Evolutionary conservation across 257 asterid species (phyloP).

Genomic region (Solanum appendiculatum): DNA sequence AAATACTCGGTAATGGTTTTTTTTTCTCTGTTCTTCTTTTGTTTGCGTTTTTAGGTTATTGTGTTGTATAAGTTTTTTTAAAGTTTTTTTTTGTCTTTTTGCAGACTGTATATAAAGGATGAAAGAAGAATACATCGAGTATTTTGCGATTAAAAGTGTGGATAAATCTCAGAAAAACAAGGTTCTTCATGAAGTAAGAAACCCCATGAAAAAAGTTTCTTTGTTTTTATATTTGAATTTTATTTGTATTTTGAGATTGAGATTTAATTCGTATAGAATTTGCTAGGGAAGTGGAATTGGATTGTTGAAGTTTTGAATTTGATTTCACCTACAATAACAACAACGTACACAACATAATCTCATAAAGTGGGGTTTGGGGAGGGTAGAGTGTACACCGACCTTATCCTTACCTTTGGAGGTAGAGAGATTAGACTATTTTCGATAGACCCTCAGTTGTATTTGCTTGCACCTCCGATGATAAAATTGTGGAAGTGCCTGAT

Average conservation of each 20-base stretch:
- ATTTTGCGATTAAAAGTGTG: conserved; percentile 88
- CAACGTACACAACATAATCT: too few relatives aligned
- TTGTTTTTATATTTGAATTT: neutral
- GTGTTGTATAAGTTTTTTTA: neutral
- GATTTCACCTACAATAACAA: neutral
- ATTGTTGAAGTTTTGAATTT: neutral
- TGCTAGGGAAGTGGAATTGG: neutral
- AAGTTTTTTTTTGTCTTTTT: neutral
- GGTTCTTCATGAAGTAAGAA: conserved; percentile 92
- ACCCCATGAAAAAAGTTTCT: neutral
- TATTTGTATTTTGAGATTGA: neutral
- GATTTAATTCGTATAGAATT: neutral
- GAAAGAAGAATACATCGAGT: conserved; percentile 94
- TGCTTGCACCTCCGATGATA: neutral
- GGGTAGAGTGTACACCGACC: too few relatives aligned
- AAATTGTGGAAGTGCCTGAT: neutral
- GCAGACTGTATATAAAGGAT: conserved; percentile 90
- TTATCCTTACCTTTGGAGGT: neutral
- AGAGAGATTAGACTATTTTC: too few relatives aligned
- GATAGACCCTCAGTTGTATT: neutral
- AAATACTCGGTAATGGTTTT: conserved; percentile 58
- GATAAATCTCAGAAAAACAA: conserved; percentile 82
- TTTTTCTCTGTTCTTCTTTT: neutral
- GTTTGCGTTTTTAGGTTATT: neutral
- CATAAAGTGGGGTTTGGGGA: too few relatives aligned